Evolutionary conservation across 768 basidiomycete species (phyloP), one percentile per base, ranked within the genome.

Genomic region (Serendipita sp.): DNA sequence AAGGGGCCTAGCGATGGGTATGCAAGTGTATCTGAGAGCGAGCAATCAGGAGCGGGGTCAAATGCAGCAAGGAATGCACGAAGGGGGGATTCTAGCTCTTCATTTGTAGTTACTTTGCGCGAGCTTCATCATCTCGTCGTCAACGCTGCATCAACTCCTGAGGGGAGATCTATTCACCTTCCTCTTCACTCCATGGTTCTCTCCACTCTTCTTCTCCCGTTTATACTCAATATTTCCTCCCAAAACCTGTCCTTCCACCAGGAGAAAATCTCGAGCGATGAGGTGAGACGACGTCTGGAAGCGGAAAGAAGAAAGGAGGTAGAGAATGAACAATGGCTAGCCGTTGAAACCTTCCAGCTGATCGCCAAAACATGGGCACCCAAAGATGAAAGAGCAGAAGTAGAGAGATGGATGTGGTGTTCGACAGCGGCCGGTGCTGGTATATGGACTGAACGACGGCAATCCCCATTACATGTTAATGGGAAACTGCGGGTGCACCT

Each of bases 351-450:
- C 18, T 18, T 18, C 67, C 84, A 86, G 64, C 70, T 81, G 27
- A 70, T 82, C 36, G 72, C 77, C 11, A 81, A 78, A 67, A 78
- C 80, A 6, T 89, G 86, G 85, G 27, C 46, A 37, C 11, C 16
- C 62, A 40, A 23, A 58, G 58, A 36, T 67, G 76, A 44, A 27
- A 70, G 78, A 67, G 75, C 72, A 27, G 80, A 78, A 63, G 74
- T 85, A 8, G 82, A 83, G 65, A 81, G 87, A 29, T 81, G 79
- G 67, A 66, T 85, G 34, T 90, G 87, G 87, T 88, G 86, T 69
- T 82, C 82, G 67, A 81, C 79, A 67, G 85, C 85, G 6, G 81
- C 81, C 0, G 71, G 76, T 4, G 75, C 76, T 18, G 73, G 75
- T 44, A 66, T 74, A 4, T 75, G 78, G 16, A 75, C 77, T 6